Percentiles rank a stretch among this genome's conserved stretches.
phyloP scores from a whole-genome alignment of 83 land plant genomes.

The Isoetes engelmannii region DNA sequence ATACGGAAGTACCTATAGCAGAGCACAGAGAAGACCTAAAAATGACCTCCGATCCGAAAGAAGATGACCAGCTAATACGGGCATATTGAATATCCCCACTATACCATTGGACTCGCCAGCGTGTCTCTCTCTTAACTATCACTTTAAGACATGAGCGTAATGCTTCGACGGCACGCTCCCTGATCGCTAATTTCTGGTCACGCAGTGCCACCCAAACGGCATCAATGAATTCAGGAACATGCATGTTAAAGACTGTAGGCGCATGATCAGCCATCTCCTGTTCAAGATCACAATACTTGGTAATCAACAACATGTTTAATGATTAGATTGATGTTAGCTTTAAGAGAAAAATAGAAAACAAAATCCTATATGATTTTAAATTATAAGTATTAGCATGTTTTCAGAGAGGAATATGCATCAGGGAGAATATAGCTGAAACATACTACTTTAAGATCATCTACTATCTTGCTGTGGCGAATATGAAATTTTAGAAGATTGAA shows the following conservation, averaged over 20 bases:
- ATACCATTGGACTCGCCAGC: constrained; percentile 99
- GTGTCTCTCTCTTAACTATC: constrained; percentile 94
- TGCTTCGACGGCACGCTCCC: constrained; percentile 95
- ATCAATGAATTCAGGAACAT: constrained; percentile 96
- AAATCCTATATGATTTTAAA: too few relatives aligned
- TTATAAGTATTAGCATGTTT: too few relatives aligned
- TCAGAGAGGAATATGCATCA: too few relatives aligned
- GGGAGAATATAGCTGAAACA: too few relatives aligned
- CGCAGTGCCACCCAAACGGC: constrained; percentile 95
- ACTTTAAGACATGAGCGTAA: constrained; percentile 94
- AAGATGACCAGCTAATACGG: constrained; percentile 4
- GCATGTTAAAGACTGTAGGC: constrained; percentile 97
- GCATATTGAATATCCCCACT: constrained; percentile 16
- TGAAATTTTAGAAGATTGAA: neutral
- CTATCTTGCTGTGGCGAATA: neutral
- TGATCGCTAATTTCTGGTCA: constrained; percentile 66
- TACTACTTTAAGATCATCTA: neutral
- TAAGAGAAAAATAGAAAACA: too few relatives aligned
- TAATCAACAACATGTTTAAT: too few relatives aligned
- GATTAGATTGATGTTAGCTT: too few relatives aligned
- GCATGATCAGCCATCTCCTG: constrained; percentile 99
- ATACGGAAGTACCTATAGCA: constrained; percentile 78
- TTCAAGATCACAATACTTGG: neutral
- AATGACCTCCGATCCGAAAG: neutral
- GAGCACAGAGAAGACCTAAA: neutral